Conservation (phyloP, 2,329 filamentous ascomycete genomes). For the Blumeria hordei region DNA sequence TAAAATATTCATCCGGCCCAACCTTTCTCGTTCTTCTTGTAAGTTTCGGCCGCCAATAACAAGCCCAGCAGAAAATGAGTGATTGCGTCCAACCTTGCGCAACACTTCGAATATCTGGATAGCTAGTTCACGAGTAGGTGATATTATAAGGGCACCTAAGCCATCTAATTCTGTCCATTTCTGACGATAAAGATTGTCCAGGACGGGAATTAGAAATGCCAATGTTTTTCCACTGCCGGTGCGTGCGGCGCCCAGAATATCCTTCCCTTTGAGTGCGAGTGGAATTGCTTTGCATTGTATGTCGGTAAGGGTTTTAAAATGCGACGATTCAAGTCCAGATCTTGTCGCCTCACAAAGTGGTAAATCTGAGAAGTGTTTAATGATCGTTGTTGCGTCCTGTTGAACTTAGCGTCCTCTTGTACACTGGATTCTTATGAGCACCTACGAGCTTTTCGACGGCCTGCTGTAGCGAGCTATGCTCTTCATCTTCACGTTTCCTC, state of each 20-base stretch:
- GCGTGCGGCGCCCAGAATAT: constrained; percentile 85
- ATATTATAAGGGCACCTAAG: constrained; percentile 75
- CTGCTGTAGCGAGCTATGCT: constrained; percentile 13
- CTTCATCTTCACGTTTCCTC: constrained; percentile 13
- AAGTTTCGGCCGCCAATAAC: constrained; percentile 85
- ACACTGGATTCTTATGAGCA: neutral
- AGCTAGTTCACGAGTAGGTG: constrained; percentile 80
- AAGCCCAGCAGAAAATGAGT: constrained; percentile 75
- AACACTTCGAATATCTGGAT: constrained; percentile 94
- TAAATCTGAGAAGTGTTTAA: constrained; percentile 53
- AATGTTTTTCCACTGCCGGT: constrained; percentile 91
- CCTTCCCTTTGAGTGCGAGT: constrained; percentile 57
- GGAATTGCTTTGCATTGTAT: constrained; percentile 82
- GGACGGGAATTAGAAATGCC: constrained; percentile 71
- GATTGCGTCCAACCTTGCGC: constrained; percentile 67
- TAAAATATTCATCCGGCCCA: constrained; percentile 87
- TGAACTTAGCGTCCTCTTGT: neutral
- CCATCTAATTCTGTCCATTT: constrained; percentile 84
- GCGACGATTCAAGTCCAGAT: constrained; percentile 57
- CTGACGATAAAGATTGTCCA: constrained; percentile 75
- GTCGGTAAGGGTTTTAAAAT: constrained; percentile 78
- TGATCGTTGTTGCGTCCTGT: constrained; percentile 14
- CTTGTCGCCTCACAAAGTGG: constrained; percentile 65
- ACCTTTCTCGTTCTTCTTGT: constrained; percentile 61
- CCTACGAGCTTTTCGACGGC: constrained; percentile 13